Base-by-base conservation (phyloP, 371 early-diverging fungal genomes). In the Chytridium lagenaria region DNA sequence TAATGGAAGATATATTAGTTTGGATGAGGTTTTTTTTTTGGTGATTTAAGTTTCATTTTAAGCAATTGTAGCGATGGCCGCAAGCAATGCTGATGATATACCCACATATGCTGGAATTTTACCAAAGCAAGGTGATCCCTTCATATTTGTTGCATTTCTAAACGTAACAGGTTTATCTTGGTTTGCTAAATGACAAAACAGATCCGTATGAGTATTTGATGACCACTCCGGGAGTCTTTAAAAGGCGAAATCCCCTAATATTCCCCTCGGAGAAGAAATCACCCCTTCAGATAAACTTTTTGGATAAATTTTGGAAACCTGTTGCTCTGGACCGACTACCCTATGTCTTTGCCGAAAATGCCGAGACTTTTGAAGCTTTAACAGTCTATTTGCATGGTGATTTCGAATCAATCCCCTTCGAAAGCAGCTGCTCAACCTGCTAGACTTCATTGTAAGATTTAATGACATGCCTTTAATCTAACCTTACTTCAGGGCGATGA, bases 1-100 rank as follows among this genome's bases (percentile, higher is more conserved):
- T 51, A 96, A 96, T 74, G 97, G 97, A 65, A 91, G 89, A 69
- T 84, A 87, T 65, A 73, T 90, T 55, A 85, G 86, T 12, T 80
- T 90, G 72, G 81, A 68, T 38, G 89, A 90, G 22, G 87, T 76
- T 36, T 33, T 72, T 16, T 63, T 5, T 16, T 19, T 51, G 10
- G n/a, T 65, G 16, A 44, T 38, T 19, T 10, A 59, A 28, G 0
- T 5, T 59, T 59, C 28, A 36, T 22, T n/a, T 51, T 2, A 0
- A 52, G 36, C n/a, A 2, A n/a, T 39, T 19, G 0, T 40, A 77
- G 78, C 39, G 52, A 3, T 85, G 83, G 83, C 78, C 72, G 37
- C 81, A 81, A 59, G 38, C 2, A 31, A 75, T 83, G 74, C 63
- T 83, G 22, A 52, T 51, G 34, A 37, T 36, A 0, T 84, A 84